Percentiles rank a stretch among this genome's conserved stretches.
phyloP scores from a whole-genome alignment of 75 land plant genomes.

The Selaginella tamariscina region DNA sequence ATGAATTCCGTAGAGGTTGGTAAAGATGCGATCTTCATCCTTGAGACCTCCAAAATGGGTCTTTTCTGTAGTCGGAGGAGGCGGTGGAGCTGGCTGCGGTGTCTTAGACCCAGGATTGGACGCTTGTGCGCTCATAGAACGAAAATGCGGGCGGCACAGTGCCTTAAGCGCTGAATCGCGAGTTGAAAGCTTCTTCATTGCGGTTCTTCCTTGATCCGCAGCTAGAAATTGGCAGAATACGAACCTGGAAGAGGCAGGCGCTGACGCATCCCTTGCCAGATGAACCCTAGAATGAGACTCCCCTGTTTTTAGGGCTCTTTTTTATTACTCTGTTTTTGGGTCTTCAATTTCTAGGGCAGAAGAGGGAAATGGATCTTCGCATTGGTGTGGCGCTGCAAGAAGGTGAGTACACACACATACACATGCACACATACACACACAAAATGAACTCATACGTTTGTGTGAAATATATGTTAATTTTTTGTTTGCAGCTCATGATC shows the following conservation, averaged over 20 bases:
- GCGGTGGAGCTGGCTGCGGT: slow-evolving; percentile 58
- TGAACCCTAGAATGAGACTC: no score
- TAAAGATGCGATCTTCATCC: slow-evolving; percentile 84
- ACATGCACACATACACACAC: no score
- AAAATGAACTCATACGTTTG: no score
- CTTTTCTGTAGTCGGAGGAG: slow-evolving; percentile 74
- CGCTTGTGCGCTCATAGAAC: background rate
- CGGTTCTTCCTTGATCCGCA: no score
- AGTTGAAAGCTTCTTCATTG: no score
- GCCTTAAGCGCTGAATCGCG: no score
- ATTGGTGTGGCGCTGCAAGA: background rate
- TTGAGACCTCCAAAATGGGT: slow-evolving; percentile 73
- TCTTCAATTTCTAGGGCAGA: background rate
- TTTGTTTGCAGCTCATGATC: background rate
- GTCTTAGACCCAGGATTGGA: slow-evolving; percentile 4
- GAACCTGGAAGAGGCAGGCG: no score
- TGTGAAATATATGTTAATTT: background rate
- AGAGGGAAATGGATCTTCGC: background rate
- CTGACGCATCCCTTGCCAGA: no score
- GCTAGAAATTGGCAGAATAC: no score
- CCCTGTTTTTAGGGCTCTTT: no score
- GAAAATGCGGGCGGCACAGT: background rate
- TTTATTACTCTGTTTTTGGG: no score
- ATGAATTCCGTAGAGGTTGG: slow-evolving; percentile 76
- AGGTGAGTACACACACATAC: background rate